Evolutionary conservation across 1,284 basidiomycete species (phyloP), one percentile per base, ranked within the genome.

Genomic region (Dichomitus squalens): DNA sequence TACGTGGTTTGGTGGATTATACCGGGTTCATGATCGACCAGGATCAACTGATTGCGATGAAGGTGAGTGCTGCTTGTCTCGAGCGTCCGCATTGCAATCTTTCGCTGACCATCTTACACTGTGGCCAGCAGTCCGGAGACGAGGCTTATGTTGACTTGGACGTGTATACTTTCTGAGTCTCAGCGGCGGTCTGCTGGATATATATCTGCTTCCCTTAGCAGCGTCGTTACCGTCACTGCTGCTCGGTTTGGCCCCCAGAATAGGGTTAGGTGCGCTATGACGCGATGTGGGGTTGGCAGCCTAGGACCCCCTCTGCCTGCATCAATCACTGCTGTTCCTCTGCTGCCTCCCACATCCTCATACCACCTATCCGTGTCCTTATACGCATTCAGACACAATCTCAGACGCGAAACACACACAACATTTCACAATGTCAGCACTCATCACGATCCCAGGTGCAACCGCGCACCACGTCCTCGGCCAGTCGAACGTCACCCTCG

Each of bases 401-500:
- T n/a, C n/a, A n/a, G n/a, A n/a, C n/a, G n/a, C n/a, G n/a, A n/a
- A n/a, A n/a, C n/a, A n/a, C n/a, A n/a, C n/a, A n/a, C n/a, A n/a
- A n/a, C n/a, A n/a, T n/a, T n/a, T n/a, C 31, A 14, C 18, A 20
- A 49, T 49, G 48, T 39, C 23, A 12, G 25, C 38, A 16, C 49
- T 65, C 11, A 48, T 69, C 25, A 66, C 65, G 2, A 67, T 72
- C 14, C 69, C 69, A 1, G 60, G 60, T 18, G 59, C 54, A 4
- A 53, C 61, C 47, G 69, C 66, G 18, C 59, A 61, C 9, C 70
- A 70, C 44, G 58, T 72, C 29, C 65, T 72, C 41, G 68, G 65
- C 38, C 58, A 66, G 7, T 55, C 66, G 2, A 52, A 31, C 36
- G 61, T 65, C 36, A 61, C 60, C 2, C 66, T 72, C 18, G 68